phyloP scores from a whole-genome alignment of 371 early-diverging fungal genomes.

The Lichtheimia hyalospora region DNA sequence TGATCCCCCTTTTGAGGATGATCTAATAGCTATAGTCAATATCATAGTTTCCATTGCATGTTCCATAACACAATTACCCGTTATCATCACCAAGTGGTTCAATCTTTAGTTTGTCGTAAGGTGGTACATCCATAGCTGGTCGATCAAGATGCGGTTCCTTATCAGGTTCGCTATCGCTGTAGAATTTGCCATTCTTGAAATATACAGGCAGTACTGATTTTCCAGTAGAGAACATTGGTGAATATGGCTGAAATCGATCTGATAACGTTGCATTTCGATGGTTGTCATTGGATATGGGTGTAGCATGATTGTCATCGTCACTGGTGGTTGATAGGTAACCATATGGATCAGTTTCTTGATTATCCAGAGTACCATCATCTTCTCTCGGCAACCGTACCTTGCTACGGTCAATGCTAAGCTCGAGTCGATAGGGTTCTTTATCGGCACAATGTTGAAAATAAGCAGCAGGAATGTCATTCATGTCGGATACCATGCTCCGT shows the following conservation, averaged over 20 bases:
- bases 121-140: conserved; percentile 10
- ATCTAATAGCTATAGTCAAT: background rate
- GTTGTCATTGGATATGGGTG: too few species aligned
- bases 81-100: conserved; percentile 6
- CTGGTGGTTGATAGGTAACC: conserved; percentile 5
- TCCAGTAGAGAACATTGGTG: background rate
- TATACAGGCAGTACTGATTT: conserved; percentile 11
- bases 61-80: too few species aligned
- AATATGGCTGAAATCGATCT: background rate
- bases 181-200: conserved; percentile 26
- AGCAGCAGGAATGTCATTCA: conserved; percentile 14
- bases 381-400: conserved; percentile 4
- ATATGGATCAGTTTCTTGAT: conserved; percentile 19
- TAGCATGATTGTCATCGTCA: background rate
- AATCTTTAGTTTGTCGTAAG: conserved; percentile 7
- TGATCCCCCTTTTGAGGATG: background rate
- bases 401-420: conserved; percentile 11
- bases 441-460: conserved; percentile 20
- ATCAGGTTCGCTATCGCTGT: conserved; percentile 12
- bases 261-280: too few species aligned
- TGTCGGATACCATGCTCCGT: conserved; percentile 11
- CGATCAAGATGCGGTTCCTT: conserved; percentile 3
- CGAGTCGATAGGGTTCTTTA: conserved; percentile 10
- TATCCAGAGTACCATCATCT: background rate
- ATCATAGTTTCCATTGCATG: too few species aligned